Base-by-base conservation (phyloP, 495 filamentous ascomycete genomes). In the Monascus purpureus region DNA sequence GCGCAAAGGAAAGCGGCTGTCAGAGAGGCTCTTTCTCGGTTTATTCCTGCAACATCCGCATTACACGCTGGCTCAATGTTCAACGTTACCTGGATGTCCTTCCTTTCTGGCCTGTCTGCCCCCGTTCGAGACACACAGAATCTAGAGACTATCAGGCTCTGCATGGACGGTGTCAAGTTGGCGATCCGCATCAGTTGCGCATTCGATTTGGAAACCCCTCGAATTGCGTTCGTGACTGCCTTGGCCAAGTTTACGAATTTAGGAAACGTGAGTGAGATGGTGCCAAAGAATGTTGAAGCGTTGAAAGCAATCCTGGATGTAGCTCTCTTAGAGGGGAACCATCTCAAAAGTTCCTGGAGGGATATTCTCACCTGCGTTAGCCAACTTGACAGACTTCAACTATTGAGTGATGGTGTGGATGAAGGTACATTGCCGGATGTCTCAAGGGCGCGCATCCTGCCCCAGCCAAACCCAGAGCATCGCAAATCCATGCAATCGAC, bases 51-150 rank as follows among this genome's bases (percentile, higher is more conserved):
- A 1, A 83, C 83, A 1, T 94, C 86, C 0, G 87, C 82, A 50
- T 87, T 80, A 39, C 90, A 99, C 55, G 80, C 93, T 31, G 90
- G 90, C 0, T 86, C 90, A 2, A 99, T 99, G 88, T 99, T 99
- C 42, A 87, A 96, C 41, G 87, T 93, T 11, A 92, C 83, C 0
- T 99, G 90, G 90, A 99, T 95, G 88, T 90, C 88, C 13, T 93
- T 94, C 57, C 77, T 96, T 47, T 94, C 85, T 7, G 84, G 84
- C 0, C 67, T 96, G 16, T 93, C 90, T 2, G 85, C 82, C 17
- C 75, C 85, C 36, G 85, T 85, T 55, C 88, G 94, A 44, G 83
- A 88, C 47, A 82, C 82, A 0, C 80, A 92, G 32, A 90, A 93
- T 48, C 64, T 93, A 13, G 83, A 93, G 43, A 81, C 83, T 13